A percentile compares a stretch with the other conserved stretches of the same genome.
These are phyloP conservation scores for Candida endomychidarum DNA, from an alignment of 805 yeast species.

Conservation along the genomic window DNA sequence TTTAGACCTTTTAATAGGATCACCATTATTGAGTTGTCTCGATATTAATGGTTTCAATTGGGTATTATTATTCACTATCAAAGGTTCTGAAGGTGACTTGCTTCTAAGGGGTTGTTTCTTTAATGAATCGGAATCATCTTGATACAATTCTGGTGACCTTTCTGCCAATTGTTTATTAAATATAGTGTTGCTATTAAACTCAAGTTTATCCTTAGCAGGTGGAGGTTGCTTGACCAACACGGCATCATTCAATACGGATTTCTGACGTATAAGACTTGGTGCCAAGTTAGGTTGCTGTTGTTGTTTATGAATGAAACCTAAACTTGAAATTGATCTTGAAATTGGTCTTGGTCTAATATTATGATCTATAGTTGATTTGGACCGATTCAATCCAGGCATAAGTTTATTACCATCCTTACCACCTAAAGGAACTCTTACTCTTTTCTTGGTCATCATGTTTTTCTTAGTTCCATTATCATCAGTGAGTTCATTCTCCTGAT, in stretches of 20 bases:
- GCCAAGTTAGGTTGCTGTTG: not conserved
- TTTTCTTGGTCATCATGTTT: slow-evolving; percentile 2
- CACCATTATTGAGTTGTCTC: slow-evolving; percentile 11
- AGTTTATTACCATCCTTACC: slow-evolving; percentile 38
- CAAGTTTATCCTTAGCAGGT: slow-evolving; percentile 1
- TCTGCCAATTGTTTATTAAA: slow-evolving; percentile 21
- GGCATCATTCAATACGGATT: not conserved
- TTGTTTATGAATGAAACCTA: slow-evolving; percentile 30
- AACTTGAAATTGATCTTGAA: slow-evolving; percentile 35
- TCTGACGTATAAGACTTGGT: not conserved
- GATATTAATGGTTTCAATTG: not conserved
- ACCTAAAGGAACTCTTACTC: slow-evolving; percentile 35
- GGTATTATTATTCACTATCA: slow-evolving; percentile 4
- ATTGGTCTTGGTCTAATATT: slow-evolving; percentile 16
- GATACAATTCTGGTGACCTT: slow-evolving; percentile 22
- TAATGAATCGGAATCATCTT: slow-evolving; percentile 26
- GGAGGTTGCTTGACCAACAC: not conserved
- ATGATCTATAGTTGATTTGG: slow-evolving; percentile 24
- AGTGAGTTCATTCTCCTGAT: slow-evolving; percentile 10
- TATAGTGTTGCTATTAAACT: slow-evolving; percentile 10
- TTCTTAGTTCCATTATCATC: slow-evolving; percentile 3
- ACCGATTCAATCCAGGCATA: slow-evolving; percentile 28
- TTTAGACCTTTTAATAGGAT: slow-evolving; percentile 15
- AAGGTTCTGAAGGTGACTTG: slow-evolving; percentile 6
- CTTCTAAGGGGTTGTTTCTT: slow-evolving; percentile 16